Evolutionary conservation across 2,329 filamentous ascomycete species (phyloP), one percentile per base, ranked within the genome.

Genomic region (Cadophora luteo-olivacea): DNA sequence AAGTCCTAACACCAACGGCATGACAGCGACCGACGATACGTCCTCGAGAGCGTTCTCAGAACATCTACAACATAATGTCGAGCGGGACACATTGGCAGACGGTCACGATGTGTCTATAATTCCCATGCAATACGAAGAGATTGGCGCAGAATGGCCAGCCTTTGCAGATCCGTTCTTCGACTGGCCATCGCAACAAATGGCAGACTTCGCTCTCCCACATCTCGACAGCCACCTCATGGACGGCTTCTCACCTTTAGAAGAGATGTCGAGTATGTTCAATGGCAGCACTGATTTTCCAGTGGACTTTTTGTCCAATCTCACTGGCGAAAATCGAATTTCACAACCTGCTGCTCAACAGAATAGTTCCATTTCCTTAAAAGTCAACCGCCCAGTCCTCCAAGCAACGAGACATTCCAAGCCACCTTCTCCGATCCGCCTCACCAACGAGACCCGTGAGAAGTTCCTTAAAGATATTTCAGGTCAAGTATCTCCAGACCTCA

Each of bases 171-270:
- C 52, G 4, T 55, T 55, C 24, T 29, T 55, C 32, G 52, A 55
- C 4, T 55, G 52, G 52, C 32, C 22, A 33, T 55, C 52, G 29
- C 52, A 55, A 24, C 24, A 55, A 32, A 55, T 55, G 52, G 52
- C 52, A 3, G 24, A 55, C 3, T 55, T 55, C 11, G 52, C 52
- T 29, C 52, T 55, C 32, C 52, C 52, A 8, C 52, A 55, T n/a
- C 32, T 55, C 3, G 32, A 55, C 24, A 55, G 52, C 12, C 52
- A 55, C 7, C 52, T 55, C 52, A 16, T 55, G 32, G 52, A 55
- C 24, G 52, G 52, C 4, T 55, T 55, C 22, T 55, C 52, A 6
- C 52, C 52, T 4, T 32, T 55, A 14, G 52, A 55, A 32, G 52
- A 55, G 4, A 5, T 55, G 2, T 55, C 52, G 32, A 55, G 2